Conservation (phyloP, 768 basidiomycete species). For the Boletus pseudo-olivaceus region DNA sequence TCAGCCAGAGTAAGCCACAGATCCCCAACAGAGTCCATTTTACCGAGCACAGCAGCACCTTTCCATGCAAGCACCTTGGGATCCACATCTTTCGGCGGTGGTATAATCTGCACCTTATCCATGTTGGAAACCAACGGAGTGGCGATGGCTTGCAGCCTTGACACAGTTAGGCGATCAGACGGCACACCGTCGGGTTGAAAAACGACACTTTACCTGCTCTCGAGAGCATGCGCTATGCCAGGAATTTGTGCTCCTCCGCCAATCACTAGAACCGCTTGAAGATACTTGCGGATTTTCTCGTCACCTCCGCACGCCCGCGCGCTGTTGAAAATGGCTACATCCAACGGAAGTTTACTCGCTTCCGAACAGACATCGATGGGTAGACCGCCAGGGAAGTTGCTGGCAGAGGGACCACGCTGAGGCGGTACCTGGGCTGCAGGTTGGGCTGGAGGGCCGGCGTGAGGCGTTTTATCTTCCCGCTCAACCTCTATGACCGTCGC, state of each 20-base stretch:
- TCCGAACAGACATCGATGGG: conserved; percentile 79
- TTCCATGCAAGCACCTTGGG: conserved; percentile 92
- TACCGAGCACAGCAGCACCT: conserved; percentile 85
- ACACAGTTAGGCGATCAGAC: conserved; percentile 4
- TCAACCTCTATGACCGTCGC: conserved; percentile 49
- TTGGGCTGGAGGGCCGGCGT: conserved; percentile 26
- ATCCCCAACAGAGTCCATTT: conserved; percentile 87
- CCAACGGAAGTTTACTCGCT: conserved; percentile 85
- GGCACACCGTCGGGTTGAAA: not conserved
- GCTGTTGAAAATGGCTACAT: conserved; percentile 91
- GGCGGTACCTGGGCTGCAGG: conserved; percentile 11
- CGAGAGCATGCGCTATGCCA: conserved; percentile 81
- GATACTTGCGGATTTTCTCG: conserved; percentile 85
- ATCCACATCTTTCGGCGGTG: conserved; percentile 93
- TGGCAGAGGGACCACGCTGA: conserved; percentile 23
- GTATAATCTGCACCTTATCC: conserved; percentile 87
- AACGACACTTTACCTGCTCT: conserved; percentile 61
- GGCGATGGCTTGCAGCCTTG: conserved; percentile 72
- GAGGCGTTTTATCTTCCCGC: conserved; percentile 35
- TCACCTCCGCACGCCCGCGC: conserved; percentile 84
- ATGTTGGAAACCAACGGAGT: conserved; percentile 79
- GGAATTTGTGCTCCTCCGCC: conserved; percentile 81
- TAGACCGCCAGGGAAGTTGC: conserved; percentile 40
- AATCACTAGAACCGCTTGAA: conserved; percentile 82
- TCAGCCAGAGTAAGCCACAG: conserved; percentile 85